Evolutionary conservation across 164 flowering plant genomes (phyloP).

Genomic region (Nymphaea colorata): DNA sequence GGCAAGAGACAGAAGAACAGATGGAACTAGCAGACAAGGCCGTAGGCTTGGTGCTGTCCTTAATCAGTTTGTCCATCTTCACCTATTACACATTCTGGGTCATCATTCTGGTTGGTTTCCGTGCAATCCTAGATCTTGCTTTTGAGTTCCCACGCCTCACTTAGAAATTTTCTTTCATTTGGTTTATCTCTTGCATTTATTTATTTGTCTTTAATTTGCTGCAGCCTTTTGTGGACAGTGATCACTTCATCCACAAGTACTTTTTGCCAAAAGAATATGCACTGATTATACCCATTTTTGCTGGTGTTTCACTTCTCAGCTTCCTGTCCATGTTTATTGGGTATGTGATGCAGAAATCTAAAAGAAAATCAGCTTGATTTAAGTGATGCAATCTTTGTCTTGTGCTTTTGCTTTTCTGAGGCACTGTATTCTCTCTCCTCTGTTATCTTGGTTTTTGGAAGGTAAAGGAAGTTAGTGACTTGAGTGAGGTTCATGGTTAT

Average conservation of each 20-base stretch:
- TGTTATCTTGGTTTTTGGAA: too few species aligned
- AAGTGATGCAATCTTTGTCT: neutral
- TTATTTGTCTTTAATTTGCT: constrained; percentile 1
- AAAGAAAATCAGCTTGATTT: constrained; percentile 58
- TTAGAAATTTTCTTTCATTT: neutral
- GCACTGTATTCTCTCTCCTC: too few species aligned
- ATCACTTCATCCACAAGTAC: constrained; percentile 83
- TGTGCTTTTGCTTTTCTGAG: neutral
- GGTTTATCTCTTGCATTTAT: neutral
- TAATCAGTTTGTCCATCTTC: constrained; percentile 77
- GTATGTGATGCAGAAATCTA: constrained; percentile 75
- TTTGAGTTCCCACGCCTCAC: too few species aligned
- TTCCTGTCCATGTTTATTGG: constrained; percentile 66
- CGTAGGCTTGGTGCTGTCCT: constrained; percentile 57
- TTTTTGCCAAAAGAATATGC: constrained; percentile 88
- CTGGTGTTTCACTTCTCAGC: constrained; percentile 61
- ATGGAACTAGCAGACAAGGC: constrained; percentile 92
- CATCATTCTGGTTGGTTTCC: constrained; percentile 70
- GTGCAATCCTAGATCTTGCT: neutral
- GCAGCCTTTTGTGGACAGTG: constrained; percentile 93
- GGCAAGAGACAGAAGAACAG: neutral
- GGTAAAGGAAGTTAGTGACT: too few species aligned
- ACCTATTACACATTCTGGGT: constrained; percentile 96
- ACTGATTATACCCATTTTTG: constrained; percentile 70
- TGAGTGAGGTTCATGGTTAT: too few species aligned